Conservation (phyloP, 495 filamentous ascomycete species). For the Aspergillus taichungensis region DNA sequence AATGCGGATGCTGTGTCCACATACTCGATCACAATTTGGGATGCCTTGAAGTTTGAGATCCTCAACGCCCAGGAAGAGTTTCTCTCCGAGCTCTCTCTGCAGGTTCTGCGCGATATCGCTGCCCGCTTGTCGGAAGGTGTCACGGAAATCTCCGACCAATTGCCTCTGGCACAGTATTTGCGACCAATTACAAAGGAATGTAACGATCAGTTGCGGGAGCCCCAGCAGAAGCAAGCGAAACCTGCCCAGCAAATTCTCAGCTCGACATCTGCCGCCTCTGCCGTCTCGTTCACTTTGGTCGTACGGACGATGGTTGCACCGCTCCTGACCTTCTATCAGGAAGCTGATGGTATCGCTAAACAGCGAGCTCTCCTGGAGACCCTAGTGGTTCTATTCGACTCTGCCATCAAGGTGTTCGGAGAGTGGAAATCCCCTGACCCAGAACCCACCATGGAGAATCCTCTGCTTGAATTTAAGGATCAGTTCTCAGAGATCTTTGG, state of each 20-base stretch:
- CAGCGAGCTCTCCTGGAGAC: conserved; percentile 60
- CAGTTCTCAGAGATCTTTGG: conserved; percentile 52
- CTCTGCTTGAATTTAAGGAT: conserved; percentile 50
- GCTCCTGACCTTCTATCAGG: conserved; percentile 55
- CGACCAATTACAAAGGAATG: conserved; percentile 60
- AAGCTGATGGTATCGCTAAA: conserved; percentile 56
- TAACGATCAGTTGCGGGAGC: conserved; percentile 62
- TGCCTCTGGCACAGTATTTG: conserved; percentile 53
- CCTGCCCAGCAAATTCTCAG: conserved; percentile 57
- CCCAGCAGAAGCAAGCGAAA: conserved; percentile 69
- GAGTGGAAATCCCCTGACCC: conserved; percentile 40
- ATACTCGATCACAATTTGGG: conserved; percentile 65
- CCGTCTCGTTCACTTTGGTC: conserved; percentile 44
- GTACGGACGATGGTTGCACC: conserved; percentile 49
- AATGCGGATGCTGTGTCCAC: conserved; percentile 52
- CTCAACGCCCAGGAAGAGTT: conserved; percentile 67
- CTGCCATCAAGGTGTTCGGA: conserved; percentile 49
- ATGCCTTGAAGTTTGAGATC: conserved; percentile 68
- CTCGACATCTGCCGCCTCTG: conserved; percentile 46
- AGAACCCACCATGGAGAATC: conserved; percentile 34
- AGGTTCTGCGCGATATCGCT: conserved; percentile 46
- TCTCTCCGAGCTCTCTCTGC: conserved; percentile 52
- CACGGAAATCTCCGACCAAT: conserved; percentile 35
- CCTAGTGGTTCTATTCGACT: conserved; percentile 47
- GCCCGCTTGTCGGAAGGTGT: conserved; percentile 47